A percentile compares a stretch with the other conserved stretches of the same genome.
These are phyloP conservation scores for Conidiobolus incongruus DNA, from an alignment of 371 early-diverging fungal genomes.

Conservation along the genomic window DNA sequence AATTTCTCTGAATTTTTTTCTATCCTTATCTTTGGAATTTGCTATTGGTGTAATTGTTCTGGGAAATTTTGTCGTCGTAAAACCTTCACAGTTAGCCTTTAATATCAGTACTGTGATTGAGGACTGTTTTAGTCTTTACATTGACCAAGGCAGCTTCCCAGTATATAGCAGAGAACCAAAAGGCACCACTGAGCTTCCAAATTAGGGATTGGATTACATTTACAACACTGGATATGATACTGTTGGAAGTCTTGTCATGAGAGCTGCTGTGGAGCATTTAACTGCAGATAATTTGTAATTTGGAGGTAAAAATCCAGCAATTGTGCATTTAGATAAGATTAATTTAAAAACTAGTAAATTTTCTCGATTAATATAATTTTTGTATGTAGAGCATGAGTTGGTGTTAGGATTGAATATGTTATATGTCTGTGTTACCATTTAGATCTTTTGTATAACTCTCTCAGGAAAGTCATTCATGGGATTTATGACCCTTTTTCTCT, in stretches of 20 bases:
- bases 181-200: conserved; percentile 46
- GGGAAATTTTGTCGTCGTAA: conserved; percentile 68
- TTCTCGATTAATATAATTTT: conserved; percentile 65
- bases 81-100: conserved; percentile 71
- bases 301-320: conserved; percentile 72
- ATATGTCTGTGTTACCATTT: conserved; percentile 17
- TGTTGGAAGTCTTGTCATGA: conserved; percentile 57
- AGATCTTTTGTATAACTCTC: no score
- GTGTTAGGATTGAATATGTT: conserved; percentile 74
- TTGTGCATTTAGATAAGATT: conserved; percentile 36
- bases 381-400: conserved; percentile 64
- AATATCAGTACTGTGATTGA: conserved; percentile 35
- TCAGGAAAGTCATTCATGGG: no score
- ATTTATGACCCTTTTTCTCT: conserved; percentile 27
- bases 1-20: conserved; percentile 69
- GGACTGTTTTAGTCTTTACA: conserved; percentile 36
- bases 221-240: conserved; percentile 76
- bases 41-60: conserved; percentile 73
- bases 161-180: conserved; percentile 54
- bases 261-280: conserved; percentile 49
- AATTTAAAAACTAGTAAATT: conserved; percentile 40
- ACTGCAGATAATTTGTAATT: conserved; percentile 68
- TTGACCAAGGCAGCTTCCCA: conserved; percentile 34
- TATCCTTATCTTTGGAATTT: conserved; percentile 44
- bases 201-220: conserved; percentile 58